Conservation (phyloP, 768 basidiomycete genomes). For the Serendipita sp. region DNA sequence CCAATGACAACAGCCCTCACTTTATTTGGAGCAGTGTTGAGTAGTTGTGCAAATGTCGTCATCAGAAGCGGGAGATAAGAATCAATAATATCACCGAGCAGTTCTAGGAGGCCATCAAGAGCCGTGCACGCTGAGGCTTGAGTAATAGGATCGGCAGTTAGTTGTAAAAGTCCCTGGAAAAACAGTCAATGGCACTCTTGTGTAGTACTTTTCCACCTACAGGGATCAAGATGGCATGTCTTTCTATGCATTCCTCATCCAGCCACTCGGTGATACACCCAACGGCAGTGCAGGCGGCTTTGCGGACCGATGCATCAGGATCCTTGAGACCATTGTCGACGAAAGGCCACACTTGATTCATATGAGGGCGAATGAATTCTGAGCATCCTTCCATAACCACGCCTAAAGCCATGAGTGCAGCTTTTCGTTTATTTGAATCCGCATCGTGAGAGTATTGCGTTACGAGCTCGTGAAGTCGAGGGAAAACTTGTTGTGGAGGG, state of each 20-base stretch:
- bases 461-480: conserved; percentile 67
- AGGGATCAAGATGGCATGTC: conserved; percentile 32
- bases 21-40: conserved; percentile 69
- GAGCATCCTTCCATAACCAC: conserved; percentile 94
- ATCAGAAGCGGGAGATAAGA: conserved; percentile 88
- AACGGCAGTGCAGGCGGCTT: conserved; percentile 90
- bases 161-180: conserved; percentile 30
- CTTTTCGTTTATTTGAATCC: conserved; percentile 66
- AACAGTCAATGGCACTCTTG: neutral
- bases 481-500: conserved; percentile 93
- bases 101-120: conserved; percentile 90
- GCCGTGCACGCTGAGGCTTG: conserved; percentile 92
- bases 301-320: conserved; percentile 67
- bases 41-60: conserved; percentile 75
- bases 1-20: conserved; percentile 93
- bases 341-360: conserved; percentile 84
- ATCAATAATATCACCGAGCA: conserved; percentile 76
- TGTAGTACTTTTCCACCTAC: neutral
- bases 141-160: conserved; percentile 73
- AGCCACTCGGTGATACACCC: conserved; percentile 96
- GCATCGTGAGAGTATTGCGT: conserved; percentile 69
- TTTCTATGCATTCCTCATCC: conserved; percentile 75
- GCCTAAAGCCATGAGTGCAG: conserved; percentile 88
- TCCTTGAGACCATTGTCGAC: conserved; percentile 82
- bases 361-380: conserved; percentile 91